Base-by-base conservation (phyloP, 352 stramenopile species). In the Saprolegnia parasitica region DNA sequence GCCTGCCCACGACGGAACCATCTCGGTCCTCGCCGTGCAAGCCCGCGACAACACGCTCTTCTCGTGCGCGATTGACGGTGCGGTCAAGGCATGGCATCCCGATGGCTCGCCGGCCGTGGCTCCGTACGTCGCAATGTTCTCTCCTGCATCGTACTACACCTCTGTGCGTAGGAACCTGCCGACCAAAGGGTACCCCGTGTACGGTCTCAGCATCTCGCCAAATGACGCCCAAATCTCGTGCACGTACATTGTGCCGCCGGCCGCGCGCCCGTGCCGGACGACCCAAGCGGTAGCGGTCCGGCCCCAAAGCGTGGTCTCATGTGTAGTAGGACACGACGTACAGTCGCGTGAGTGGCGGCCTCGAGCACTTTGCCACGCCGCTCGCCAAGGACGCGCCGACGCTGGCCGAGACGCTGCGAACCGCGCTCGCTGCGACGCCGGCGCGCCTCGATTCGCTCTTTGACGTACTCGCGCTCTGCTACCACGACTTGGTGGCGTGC, bases 391-490 rank as follows among this genome's bases (percentile, higher is more conserved):
- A 74, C 40, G 39, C 80, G 0, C 49, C 65, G 1, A 65, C 76
- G 52, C 84, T 92, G 39, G 77, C 87, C 24, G 56, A 76, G 23
- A 73, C 77, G 46, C 66, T 92, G 1, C 72, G 86, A 35, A 71
- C 88, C 3, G 13, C 20, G 35, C 52, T 60, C 11, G 20, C 24
- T n/a, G 11, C 11, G 3, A 16, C 11, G 35, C 78, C 78, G 71
- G 73, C 75, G 24, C 83, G 77, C 8, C 75, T 86, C 58, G 86
- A 81, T 54, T 82, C 80, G 63, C 87, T 94, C 67, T 80, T 76
- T 39, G 86, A 94, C 57, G 75, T 92, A 11, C 73, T 91, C 15
- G 90, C 84, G 84, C 78, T 91, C 57, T 94, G 86, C 75, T 76
- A 92, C 73, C 76, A 87, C 54, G 83, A 94, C 57, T 89, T 89